These are phyloP conservation scores for Zoysia japonica DNA, from an alignment of 176 grass and related monocot species.

Conservation along the genomic window DNA sequence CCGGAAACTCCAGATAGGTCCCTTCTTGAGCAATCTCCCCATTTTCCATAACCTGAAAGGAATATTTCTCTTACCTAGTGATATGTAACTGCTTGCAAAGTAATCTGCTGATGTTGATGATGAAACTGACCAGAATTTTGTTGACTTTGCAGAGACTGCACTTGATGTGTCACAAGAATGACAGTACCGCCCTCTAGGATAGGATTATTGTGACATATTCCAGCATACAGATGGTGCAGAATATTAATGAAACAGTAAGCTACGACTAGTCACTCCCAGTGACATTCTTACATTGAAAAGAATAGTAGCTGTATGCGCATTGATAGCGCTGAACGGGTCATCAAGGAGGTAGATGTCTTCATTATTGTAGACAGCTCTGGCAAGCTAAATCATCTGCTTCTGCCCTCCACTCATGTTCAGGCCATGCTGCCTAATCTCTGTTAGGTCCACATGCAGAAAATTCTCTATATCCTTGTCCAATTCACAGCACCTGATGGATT, in stretches of 20 bases:
- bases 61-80: neutral
- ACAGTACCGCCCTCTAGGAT: conserved; percentile 62
- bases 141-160: conserved; percentile 85
- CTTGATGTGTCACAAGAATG: conserved; percentile 88
- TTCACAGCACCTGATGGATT: conserved; percentile 61
- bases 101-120: neutral
- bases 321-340: conserved; percentile 80
- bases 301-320: conserved; percentile 67
- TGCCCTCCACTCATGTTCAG: conserved; percentile 88
- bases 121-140: conserved; percentile 62
- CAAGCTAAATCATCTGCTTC: conserved; percentile 82
- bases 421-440: conserved; percentile 69
- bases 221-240: conserved; percentile 34
- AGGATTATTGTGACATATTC: conserved; percentile 62
- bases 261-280: neutral
- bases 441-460: conserved; percentile 62
- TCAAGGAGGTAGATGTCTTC: conserved; percentile 70
- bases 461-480: conserved; percentile 77
- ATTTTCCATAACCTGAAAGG: conserved; percentile 70
- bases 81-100: neutral
- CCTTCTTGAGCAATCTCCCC: conserved; percentile 75
- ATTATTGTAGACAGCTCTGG: conserved; percentile 62
- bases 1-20: conserved; percentile 55
- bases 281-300: conserved; percentile 64
- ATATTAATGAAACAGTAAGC: neutral